Evolutionary conservation across 495 filamentous ascomycete species (phyloP).

Genomic region (Podospora appendiculata): DNA sequence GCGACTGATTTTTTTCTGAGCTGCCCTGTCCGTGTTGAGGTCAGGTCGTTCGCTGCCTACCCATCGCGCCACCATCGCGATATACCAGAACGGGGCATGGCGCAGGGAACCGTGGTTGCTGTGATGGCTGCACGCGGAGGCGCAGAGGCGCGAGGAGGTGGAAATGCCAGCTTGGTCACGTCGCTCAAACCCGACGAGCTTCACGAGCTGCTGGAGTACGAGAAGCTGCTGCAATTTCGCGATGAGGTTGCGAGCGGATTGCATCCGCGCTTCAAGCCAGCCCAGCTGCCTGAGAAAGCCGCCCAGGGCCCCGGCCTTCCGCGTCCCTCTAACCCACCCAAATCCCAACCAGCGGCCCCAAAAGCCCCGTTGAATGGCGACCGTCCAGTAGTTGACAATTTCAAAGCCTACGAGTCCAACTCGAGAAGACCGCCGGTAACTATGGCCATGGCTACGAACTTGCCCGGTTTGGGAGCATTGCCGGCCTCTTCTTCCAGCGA

Average conservation of each 20-base stretch:
- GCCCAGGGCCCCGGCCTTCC: conserved; percentile 11
- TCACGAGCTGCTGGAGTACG: conserved; percentile 21
- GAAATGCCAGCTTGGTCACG: conserved; percentile 4
- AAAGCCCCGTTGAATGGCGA: conserved; percentile 20
- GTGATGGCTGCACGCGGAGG: conserved; percentile 6
- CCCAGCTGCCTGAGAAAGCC: conserved; percentile 46
- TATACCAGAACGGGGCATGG: conserved; percentile 6
- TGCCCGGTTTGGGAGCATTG: conserved; percentile 20
- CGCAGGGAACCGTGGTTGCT: conserved; percentile 9
- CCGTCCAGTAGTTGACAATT: conserved; percentile 24
- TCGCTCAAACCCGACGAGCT: conserved; percentile 17
- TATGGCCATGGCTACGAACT: not conserved
- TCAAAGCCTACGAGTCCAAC: conserved; percentile 32
- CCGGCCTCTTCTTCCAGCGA: conserved; percentile 10
- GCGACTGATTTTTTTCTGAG: no score
- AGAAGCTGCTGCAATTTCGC: conserved; percentile 29
- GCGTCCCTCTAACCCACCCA: conserved; percentile 10
- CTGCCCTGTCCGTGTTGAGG: no score
- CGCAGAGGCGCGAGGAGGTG: not conserved
- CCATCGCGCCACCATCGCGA: not conserved
- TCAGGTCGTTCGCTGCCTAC: not conserved
- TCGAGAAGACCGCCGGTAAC: conserved; percentile 20
- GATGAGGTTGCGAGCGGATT: conserved; percentile 22
- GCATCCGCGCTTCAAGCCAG: conserved; percentile 33
- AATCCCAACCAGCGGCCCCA: conserved; percentile 10